Base-by-base conservation (phyloP, 805 yeast species). In the Yarrowia yakushimensis region DNA sequence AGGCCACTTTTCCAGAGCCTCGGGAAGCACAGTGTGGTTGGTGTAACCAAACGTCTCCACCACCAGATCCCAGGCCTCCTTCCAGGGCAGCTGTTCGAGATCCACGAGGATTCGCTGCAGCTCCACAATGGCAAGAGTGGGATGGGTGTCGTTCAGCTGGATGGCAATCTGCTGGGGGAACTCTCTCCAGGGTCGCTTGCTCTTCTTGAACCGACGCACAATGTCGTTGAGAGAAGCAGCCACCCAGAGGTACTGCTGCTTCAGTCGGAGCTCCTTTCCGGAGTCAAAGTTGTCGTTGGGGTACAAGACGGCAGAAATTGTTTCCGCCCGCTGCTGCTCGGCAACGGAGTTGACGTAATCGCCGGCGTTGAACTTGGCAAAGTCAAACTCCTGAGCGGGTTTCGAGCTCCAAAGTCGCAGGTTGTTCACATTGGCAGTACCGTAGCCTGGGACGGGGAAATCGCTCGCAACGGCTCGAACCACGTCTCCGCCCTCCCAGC, bases 231-330 rank as follows among this genome's bases (percentile, higher is more conserved):
- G 81, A 15, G 97, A 89, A 33, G 97, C 97, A 59, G 96, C 86
- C 60, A 92, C 97, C 97, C 97, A 91, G 77, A 91, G 92, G 76
- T 90, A 92, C 76, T 91, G 97, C 78, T 91, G 97, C 76, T 92
- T 92, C 74, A 91, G 82, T 73, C 97, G 84, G 71, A 91, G 81
- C 73, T 90, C 96, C 76, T 92, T 91, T 69, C 97, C 97, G 67
- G 84, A 82, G 71, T 88, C 87, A 73, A 91, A 92, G 75, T 91
- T 92, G 74, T 91, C 97, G 76, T 91, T 91, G 67, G 97, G 97
- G 75, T 91, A 91, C 71, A 91, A 78, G 17, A 91, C 97, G 6
- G 97, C 90, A 36, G 97, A 90, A 69, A 91, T 90, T 23, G 96
- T 85, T 74, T 90, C 97, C 3, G 97, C 97, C 63, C 84, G 80